phyloP scores from a whole-genome alignment of 2,329 filamentous ascomycete species.

The Colletotrichum costaricense region DNA sequence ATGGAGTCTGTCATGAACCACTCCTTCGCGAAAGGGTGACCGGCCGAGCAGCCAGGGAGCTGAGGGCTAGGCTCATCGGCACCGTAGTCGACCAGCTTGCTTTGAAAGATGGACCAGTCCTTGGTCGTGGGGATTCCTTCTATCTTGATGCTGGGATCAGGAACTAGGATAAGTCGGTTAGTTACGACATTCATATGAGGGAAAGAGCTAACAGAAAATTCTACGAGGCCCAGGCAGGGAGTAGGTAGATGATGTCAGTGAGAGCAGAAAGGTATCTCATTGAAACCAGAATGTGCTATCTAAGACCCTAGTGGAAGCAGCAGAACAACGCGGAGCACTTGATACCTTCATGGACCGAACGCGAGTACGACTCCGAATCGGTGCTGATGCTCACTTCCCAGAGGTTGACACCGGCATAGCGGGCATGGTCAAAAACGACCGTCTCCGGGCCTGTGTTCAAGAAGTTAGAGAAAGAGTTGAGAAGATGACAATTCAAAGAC shows the following conservation, averaged over 20 bases:
- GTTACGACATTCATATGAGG: background rate
- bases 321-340: background rate
- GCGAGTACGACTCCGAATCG: slow-evolving; percentile 9
- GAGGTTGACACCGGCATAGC: background rate
- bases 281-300: background rate
- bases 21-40: slow-evolving; percentile 28
- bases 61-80: slow-evolving; percentile 18
- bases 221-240: background rate
- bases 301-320: background rate
- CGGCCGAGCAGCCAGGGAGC: slow-evolving; percentile 31
- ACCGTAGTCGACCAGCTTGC: slow-evolving; percentile 29
- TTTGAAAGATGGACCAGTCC: slow-evolving; percentile 32
- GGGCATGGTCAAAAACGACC: background rate
- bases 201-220: background rate
- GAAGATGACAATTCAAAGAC: background rate
- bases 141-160: background rate
- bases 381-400: background rate
- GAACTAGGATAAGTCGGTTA: background rate
- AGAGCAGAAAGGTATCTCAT: background rate
- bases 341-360: slow-evolving; percentile 9
- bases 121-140: background rate
- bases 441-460: slow-evolving; percentile 23
- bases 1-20: slow-evolving; percentile 41
- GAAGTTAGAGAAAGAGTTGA: background rate
- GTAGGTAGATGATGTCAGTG: background rate